Evolutionary conservation across 305 asterid species (phyloP).

Genomic region (Caryopteris hybrid): DNA sequence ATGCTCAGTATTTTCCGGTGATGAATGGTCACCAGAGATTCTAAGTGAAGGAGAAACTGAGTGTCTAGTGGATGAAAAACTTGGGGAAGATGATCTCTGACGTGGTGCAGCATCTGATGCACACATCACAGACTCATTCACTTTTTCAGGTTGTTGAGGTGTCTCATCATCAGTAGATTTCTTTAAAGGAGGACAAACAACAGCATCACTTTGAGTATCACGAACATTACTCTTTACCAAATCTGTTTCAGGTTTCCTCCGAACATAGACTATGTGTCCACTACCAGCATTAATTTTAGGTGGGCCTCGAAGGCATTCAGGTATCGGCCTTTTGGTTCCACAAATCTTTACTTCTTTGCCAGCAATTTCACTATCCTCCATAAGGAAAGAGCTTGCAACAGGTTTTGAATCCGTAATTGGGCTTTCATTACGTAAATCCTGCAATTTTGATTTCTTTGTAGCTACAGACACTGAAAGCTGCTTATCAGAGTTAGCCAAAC

Average conservation of each 20-base stretch:
- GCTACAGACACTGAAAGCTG: conserved; percentile 28
- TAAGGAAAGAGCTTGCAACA: conserved; percentile 24
- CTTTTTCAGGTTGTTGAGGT: conserved; percentile 24
- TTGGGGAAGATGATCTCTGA: conserved; percentile 32
- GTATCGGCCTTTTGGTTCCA: conserved; percentile 36
- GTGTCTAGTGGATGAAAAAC: conserved; percentile 39
- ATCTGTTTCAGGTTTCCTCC: conserved; percentile 60
- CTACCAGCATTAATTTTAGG: conserved; percentile 40
- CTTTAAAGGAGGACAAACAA: conserved; percentile 24
- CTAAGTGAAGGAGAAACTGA: conserved; percentile 36
- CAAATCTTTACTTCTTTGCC: conserved; percentile 33
- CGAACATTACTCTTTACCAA: conserved; percentile 30
- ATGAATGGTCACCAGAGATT: conserved; percentile 25
- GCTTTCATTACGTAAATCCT: conserved; percentile 31
- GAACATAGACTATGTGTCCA: conserved; percentile 68
- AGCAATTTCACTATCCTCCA: conserved; percentile 22
- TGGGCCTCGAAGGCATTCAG: conserved; percentile 29
- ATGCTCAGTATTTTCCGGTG: conserved; percentile 35
- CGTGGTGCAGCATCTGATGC: conserved; percentile 32
- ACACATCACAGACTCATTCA: conserved; percentile 29
- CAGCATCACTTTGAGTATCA: conserved; percentile 22
- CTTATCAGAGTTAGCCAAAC: conserved; percentile 34
- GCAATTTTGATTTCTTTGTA: conserved; percentile 26
- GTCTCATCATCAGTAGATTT: conserved; percentile 29
- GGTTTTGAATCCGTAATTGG: conserved; percentile 29